A percentile compares a stretch with the other conserved stretches of the same genome.
phyloP scores from a whole-genome alignment of 2,329 filamentous ascomycete species.

The Chrysoporthe puriensis region DNA sequence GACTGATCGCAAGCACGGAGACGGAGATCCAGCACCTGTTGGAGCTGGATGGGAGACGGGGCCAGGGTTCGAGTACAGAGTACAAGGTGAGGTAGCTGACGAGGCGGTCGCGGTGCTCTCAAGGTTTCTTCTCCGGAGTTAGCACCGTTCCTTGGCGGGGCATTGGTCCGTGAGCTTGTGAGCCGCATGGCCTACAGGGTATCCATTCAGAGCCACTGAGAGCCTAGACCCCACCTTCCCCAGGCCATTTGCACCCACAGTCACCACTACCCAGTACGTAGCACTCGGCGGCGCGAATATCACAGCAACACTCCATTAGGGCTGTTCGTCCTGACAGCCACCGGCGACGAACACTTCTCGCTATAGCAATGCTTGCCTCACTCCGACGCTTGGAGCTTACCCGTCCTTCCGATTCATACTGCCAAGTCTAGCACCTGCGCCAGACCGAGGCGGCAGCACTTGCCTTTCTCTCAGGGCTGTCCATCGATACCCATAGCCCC shows the following conservation, averaged over 20 bases:
- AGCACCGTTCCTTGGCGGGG: background rate
- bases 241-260: background rate
- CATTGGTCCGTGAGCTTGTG: conserved; percentile 17
- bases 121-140: conserved; percentile 14
- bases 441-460: background rate
- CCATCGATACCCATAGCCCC: background rate
- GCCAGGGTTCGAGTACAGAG: conserved; percentile 10
- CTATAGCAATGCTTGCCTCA: conserved; percentile 6
- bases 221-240: conserved; percentile 10
- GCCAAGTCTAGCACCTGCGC: background rate
- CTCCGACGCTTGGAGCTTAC: background rate
- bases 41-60: conserved; percentile 6
- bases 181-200: conserved; percentile 21
- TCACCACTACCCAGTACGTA: background rate
- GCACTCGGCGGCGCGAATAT: background rate
- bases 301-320: background rate
- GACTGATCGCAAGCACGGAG: background rate
- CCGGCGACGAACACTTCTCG: background rate
- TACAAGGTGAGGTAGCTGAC: conserved; percentile 8
- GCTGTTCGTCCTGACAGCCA: background rate
- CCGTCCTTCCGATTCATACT: background rate
- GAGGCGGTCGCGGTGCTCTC: conserved; percentile 1
- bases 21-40: background rate
- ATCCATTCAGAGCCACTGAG: background rate
- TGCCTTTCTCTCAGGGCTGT: background rate